phyloP scores from a whole-genome alignment of 768 basidiomycete species.

The Lentinula boryana region DNA sequence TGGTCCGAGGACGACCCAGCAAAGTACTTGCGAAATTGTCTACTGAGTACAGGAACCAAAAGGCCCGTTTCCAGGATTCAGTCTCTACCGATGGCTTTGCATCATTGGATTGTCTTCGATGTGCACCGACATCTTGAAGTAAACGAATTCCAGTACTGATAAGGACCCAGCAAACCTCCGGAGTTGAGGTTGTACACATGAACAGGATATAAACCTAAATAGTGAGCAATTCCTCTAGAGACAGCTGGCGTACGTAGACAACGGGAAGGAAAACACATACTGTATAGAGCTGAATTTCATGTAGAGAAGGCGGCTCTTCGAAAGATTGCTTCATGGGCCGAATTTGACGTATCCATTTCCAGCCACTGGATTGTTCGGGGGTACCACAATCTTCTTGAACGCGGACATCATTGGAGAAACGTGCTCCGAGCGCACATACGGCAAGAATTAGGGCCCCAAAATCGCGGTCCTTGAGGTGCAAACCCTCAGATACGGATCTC shows the following conservation, averaged over 20 bases:
- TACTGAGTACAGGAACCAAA: slow-evolving; percentile 30
- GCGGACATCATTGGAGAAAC: slow-evolving; percentile 34
- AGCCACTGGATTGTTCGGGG: slow-evolving; percentile 30
- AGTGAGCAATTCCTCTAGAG: background rate
- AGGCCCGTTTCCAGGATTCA: slow-evolving; percentile 57
- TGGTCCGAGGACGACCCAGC: slow-evolving; percentile 51
- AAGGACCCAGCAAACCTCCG: slow-evolving; percentile 46
- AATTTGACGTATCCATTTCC: slow-evolving; percentile 43
- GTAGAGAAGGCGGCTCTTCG: slow-evolving; percentile 42
- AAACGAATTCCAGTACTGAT: slow-evolving; percentile 51
- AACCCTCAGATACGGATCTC: slow-evolving; percentile 26
- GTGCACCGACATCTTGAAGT: slow-evolving; percentile 55
- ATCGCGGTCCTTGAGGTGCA: slow-evolving; percentile 29
- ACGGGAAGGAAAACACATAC: slow-evolving; percentile 18
- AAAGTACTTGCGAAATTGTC: slow-evolving; percentile 22
- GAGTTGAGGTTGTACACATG: slow-evolving; percentile 37
- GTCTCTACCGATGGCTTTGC: slow-evolving; percentile 34
- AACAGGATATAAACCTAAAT: slow-evolving; percentile 32
- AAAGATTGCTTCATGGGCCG: slow-evolving; percentile 42
- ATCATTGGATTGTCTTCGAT: slow-evolving; percentile 30
- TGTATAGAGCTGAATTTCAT: slow-evolving; percentile 52
- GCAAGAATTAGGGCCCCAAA: slow-evolving; percentile 44
- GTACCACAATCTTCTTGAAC: slow-evolving; percentile 17
- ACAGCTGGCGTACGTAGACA: slow-evolving; percentile 13
- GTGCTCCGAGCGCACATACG: slow-evolving; percentile 46